A percentile compares a stretch with the other conserved stretches of the same genome.
phyloP scores from a whole-genome alignment of 2,329 filamentous ascomycete genomes.

The Metarhizium album region DNA sequence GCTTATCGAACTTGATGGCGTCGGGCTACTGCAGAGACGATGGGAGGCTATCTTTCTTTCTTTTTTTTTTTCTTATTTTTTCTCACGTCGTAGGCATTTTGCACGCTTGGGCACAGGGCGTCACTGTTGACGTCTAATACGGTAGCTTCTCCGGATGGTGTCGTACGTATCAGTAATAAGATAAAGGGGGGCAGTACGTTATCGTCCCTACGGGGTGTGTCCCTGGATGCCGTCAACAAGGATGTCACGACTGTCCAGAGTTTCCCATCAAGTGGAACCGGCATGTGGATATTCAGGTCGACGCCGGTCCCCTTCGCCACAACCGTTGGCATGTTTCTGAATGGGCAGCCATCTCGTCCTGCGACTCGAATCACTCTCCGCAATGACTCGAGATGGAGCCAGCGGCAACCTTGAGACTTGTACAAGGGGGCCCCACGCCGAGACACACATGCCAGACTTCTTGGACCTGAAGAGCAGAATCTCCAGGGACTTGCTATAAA shows the following conservation, averaged over 20 bases:
- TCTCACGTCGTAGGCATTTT: too few relatives aligned
- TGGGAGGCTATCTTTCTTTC: too few relatives aligned
- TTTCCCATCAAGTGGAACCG: constrained; percentile 11
- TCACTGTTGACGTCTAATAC: neutral
- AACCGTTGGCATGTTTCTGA: neutral
- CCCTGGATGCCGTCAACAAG: constrained; percentile 6
- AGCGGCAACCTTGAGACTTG: neutral
- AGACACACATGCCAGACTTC: neutral
- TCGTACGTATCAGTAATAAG: neutral
- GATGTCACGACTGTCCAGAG: constrained; percentile 1
- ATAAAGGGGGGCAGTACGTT: neutral
- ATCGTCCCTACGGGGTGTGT: neutral
- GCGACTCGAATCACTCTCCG: constrained; percentile 1
- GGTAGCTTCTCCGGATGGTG: neutral
- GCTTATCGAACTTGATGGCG: neutral
- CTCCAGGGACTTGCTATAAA: constrained; percentile 23
- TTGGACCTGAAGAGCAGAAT: neutral
- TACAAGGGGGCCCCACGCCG: constrained; percentile 6
- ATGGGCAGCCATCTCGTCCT: neutral
- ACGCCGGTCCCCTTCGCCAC: neutral
- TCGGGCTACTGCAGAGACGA: neutral
- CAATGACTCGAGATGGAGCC: constrained; percentile 4
- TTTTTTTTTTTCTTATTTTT: neutral
- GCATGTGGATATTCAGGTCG: constrained; percentile 10
- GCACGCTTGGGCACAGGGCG: too few relatives aligned